Percentiles rank a stretch among this genome's conserved stretches.
Conservation (phyloP, 805 yeast genomes). For the Millerozyma acaciae region DNA sequence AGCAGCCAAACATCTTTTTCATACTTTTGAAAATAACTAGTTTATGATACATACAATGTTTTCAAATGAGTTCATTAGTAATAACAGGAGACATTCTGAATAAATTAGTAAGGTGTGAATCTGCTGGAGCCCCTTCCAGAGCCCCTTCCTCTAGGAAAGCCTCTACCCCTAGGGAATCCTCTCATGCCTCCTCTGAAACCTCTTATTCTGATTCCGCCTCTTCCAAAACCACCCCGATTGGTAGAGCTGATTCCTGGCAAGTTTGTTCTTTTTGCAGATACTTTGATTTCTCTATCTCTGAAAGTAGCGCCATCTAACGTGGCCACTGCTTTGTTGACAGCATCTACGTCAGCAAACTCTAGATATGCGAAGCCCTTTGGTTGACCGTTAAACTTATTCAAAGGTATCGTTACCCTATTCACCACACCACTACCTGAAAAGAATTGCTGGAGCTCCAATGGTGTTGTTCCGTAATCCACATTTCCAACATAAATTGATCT, state of each 20-base stretch:
- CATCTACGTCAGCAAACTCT: constrained; percentile 69
- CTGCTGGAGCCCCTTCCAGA: constrained; percentile 24
- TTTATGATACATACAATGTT: constrained; percentile 1
- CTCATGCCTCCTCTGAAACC: constrained; percentile 15
- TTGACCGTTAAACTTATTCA: constrained; percentile 70
- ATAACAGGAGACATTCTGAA: background rate
- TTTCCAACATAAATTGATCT: constrained; percentile 80
- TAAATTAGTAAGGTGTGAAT: constrained; percentile 36
- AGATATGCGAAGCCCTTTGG: constrained; percentile 88
- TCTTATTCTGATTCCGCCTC: constrained; percentile 33
- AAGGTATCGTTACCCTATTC: constrained; percentile 73
- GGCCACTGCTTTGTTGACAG: constrained; percentile 60
- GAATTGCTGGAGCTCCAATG: constrained; percentile 73
- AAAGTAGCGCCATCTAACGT: constrained; percentile 61
- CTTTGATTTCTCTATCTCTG: constrained; percentile 68
- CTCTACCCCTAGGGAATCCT: no score
- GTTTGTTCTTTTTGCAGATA: constrained; percentile 75
- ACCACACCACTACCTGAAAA: constrained; percentile 70
- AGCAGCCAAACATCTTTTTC: background rate
- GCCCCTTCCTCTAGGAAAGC: constrained; percentile 21
- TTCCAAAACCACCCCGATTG: constrained; percentile 31
- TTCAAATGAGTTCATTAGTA: background rate
- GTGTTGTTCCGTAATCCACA: constrained; percentile 75
- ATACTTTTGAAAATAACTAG: background rate
- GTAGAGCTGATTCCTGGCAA: constrained; percentile 58